Base-by-base conservation (phyloP, 2,329 filamentous ascomycete species). In the Geosmithia morbida region DNA sequence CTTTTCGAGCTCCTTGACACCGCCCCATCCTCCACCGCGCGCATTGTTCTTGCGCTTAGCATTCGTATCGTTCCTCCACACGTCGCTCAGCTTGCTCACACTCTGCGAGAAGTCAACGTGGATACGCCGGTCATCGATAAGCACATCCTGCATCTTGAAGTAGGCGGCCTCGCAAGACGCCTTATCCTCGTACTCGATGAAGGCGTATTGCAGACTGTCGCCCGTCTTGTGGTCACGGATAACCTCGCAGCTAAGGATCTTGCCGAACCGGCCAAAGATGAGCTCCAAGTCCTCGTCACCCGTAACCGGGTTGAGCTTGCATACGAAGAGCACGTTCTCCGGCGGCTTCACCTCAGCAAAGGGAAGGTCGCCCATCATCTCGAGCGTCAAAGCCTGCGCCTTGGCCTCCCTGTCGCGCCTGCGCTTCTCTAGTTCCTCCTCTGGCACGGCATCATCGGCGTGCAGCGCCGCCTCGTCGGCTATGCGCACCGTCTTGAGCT, bases 31-130 rank as follows among this genome's bases (percentile, higher is more conserved):
- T 47, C 87, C 87, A 30, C 71, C 72, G 17, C 65, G 65, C 2
- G 68, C 62, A 58, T 72, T 62, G 62, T 75, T 56, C 64, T 69
- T 67, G 44, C 90, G 77, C 67, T 94, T 96, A 41, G 75, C 77
- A 58, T 94, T 94, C 18, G 89, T 87, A 41, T 83, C 82, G 50
- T 79, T 83, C 51, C 92, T 77, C 92, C 92, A 98, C 16, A 82
- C 81, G 52, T 94, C 87, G 43, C 87, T 92, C 7, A 98, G 68
- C 60, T 87, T 90, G 51, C 81, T 77, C 51, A 89, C 92, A 60
- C 87, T 95, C 67, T 98, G 92, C 11, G 89, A 96, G 65, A 98
- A 98, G 66, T 98, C 92, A 48, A 98, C 92, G 59, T 98, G 92
- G 52, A 98, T 98, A 41, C 92, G 83, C 53, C 95, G 86, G 57